phyloP scores from a whole-genome alignment of 129 eudicot genomes.

The Ambrosia trifida region DNA sequence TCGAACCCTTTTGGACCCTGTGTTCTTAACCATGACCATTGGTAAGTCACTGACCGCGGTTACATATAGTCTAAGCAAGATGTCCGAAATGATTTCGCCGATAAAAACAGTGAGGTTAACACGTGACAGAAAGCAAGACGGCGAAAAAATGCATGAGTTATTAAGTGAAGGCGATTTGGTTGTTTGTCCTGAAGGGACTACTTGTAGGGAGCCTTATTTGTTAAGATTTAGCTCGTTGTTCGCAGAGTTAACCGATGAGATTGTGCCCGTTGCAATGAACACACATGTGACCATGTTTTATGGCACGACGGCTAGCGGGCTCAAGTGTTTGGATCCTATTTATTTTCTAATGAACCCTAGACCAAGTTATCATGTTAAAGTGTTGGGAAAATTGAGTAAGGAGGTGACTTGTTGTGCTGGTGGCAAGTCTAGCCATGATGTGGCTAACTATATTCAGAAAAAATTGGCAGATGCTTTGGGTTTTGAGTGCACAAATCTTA shows the following conservation, averaged over 20 bases:
- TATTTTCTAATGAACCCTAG: conserved; percentile 90
- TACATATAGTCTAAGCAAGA: conserved; percentile 79
- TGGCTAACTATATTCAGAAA: conserved; percentile 81
- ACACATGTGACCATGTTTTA: conserved; percentile 80
- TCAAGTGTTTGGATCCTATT: conserved; percentile 82
- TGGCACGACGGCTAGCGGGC: conserved; percentile 94
- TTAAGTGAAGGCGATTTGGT: conserved; percentile 76
- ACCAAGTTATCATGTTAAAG: conserved; percentile 59
- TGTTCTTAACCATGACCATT: conserved; percentile 54
- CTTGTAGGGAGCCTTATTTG: conserved; percentile 90
- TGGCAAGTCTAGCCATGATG: conserved; percentile 77
- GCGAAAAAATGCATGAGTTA: conserved; percentile 54
- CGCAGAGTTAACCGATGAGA: conserved; percentile 86
- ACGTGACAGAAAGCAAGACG: conserved; percentile 56
- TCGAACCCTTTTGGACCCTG: conserved; percentile 85
- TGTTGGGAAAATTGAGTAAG: conserved; percentile 63
- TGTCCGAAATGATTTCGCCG: conserved; percentile 75
- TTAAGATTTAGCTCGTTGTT: conserved; percentile 83
- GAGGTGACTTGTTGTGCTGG: conserved; percentile 77
- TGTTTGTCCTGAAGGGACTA: conserved; percentile 95
- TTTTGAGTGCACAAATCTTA: conserved; percentile 80
- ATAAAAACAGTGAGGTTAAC: conserved; percentile 71
- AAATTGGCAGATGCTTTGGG: conserved; percentile 78
- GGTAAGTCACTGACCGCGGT: conserved; percentile 70
- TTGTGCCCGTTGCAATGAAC: conserved; percentile 90